Evolutionary conservation across 768 basidiomycete species (phyloP).

Genomic region (Lentinus tigrinus): DNA sequence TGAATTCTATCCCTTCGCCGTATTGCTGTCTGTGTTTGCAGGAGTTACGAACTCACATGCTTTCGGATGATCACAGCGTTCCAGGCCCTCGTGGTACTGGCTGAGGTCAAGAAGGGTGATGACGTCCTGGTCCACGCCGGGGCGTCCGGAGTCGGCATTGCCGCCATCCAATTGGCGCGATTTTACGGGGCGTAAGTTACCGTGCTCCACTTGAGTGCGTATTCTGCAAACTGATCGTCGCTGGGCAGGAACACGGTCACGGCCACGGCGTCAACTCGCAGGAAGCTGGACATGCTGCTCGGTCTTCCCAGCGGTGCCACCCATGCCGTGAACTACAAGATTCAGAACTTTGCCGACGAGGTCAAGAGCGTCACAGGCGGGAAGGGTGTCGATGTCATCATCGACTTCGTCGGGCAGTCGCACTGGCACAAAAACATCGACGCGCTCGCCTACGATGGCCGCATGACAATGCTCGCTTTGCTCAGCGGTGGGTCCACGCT

Average conservation of each 20-base stretch:
- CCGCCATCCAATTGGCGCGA: constrained; percentile 85
- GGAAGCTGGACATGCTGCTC: constrained; percentile 78
- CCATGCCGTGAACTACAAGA: constrained; percentile 82
- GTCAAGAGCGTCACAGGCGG: constrained; percentile 66
- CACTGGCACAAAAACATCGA: constrained; percentile 78
- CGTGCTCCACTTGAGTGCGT: constrained; percentile 6
- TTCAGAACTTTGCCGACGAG: constrained; percentile 72
- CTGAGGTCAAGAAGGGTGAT: constrained; percentile 65
- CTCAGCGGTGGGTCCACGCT: constrained; percentile 54
- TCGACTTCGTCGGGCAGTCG: constrained; percentile 80
- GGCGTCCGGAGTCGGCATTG: constrained; percentile 86
- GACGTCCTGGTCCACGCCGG: constrained; percentile 88
- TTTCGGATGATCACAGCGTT: constrained; percentile 50
- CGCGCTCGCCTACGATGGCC: constrained; percentile 65
- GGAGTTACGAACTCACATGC: too few relatives aligned
- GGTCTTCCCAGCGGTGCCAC: constrained; percentile 68
- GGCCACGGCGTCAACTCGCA: constrained; percentile 81
- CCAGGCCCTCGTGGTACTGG: constrained; percentile 65
- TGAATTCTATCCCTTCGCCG: too few relatives aligned
- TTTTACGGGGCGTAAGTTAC: constrained; percentile 65
- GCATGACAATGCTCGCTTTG: constrained; percentile 66
- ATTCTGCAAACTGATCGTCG: constrained; percentile 5
- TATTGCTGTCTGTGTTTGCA: too few relatives aligned
- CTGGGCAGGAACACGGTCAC: constrained; percentile 60
- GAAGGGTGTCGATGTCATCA: constrained; percentile 77